A percentile compares a stretch with the other conserved stretches of the same genome.
phyloP scores from a whole-genome alignment of 2,329 filamentous ascomycete genomes.

The Arachnomyces sp. region DNA sequence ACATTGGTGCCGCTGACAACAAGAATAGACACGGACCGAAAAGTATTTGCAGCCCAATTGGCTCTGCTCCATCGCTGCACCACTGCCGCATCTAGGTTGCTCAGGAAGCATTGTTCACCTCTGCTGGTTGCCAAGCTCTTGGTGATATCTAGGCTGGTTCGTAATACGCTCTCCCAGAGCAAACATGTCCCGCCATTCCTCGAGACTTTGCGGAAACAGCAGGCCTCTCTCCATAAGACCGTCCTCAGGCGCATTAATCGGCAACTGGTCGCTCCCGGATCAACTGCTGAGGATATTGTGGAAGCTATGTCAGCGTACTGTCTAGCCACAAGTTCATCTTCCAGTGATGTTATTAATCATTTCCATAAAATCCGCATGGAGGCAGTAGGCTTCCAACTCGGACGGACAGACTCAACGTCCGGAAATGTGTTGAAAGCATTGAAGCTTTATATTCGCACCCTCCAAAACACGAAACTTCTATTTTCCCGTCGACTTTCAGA shows the following conservation, averaged over 20 bases:
- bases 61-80: constrained; percentile 52
- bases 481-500: constrained; percentile 66
- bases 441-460: constrained; percentile 65
- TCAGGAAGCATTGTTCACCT: constrained; percentile 45
- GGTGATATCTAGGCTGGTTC: constrained; percentile 66
- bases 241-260: constrained; percentile 59
- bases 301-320: constrained; percentile 76
- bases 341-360: constrained; percentile 68
- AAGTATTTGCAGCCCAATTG: constrained; percentile 49
- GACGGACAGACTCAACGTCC: constrained; percentile 40
- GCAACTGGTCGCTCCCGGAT: constrained; percentile 39
- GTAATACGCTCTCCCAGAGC: constrained; percentile 61
- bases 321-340: constrained; percentile 69
- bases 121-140: constrained; percentile 61
- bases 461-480: constrained; percentile 68
- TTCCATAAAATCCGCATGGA: constrained; percentile 68
- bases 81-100: constrained; percentile 44
- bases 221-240: constrained; percentile 56
- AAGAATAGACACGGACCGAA: constrained; percentile 33
- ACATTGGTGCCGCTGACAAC: constrained; percentile 10
- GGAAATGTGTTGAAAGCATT: constrained; percentile 58
- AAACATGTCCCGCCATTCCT: constrained; percentile 45
- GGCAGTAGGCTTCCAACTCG: constrained; percentile 58
- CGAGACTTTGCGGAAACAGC: constrained; percentile 56
- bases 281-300: constrained; percentile 47